phyloP scores from a whole-genome alignment of 1,139 yeast genomes.

The Yamadazyma spencermartinsiae region DNA sequence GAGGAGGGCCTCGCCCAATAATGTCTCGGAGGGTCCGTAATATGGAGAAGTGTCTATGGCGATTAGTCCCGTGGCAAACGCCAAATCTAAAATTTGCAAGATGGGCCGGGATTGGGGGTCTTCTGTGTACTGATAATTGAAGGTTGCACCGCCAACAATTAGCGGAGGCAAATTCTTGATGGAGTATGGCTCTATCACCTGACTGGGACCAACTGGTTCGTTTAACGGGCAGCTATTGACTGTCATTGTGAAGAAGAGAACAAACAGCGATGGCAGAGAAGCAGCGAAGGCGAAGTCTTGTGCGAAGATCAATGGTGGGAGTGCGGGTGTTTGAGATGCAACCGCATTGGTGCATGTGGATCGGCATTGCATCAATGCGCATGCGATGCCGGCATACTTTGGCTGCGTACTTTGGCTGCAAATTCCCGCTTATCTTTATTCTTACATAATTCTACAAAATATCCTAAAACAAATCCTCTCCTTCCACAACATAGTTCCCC shows the following conservation, averaged over 20 bases:
- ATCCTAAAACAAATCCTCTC: slow-evolving; percentile 24
- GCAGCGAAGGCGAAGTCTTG: too few relatives aligned
- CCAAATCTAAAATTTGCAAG: slow-evolving; percentile 54
- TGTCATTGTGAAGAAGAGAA: not conserved
- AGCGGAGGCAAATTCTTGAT: slow-evolving; percentile 53
- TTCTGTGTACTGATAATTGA: slow-evolving; percentile 73
- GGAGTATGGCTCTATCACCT: slow-evolving; percentile 18
- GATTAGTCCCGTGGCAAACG: slow-evolving; percentile 65
- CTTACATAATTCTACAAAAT: slow-evolving; percentile 1
- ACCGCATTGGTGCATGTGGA: too few relatives aligned
- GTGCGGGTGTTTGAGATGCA: too few relatives aligned
- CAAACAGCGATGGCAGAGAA: not conserved
- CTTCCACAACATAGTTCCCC: slow-evolving; percentile 61
- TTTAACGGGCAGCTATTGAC: not conserved
- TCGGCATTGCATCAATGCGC: not conserved
- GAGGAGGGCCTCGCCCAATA: slow-evolving; percentile 67
- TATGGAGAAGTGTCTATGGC: slow-evolving; percentile 92
- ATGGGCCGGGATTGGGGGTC: slow-evolving; percentile 64
- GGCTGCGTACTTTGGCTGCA: too few relatives aligned
- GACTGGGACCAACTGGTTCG: slow-evolving; percentile 19
- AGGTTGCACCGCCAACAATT: slow-evolving; percentile 83
- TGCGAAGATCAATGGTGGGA: too few relatives aligned
- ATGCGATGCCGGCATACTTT: not conserved
- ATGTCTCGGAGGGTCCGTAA: slow-evolving; percentile 83
- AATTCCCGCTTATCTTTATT: too few relatives aligned